Percentiles rank a stretch among this genome's conserved stretches.
Evolutionary conservation across 129 eudicot genomes (phyloP).

Genomic region (Scalesia atractyloides): DNA sequence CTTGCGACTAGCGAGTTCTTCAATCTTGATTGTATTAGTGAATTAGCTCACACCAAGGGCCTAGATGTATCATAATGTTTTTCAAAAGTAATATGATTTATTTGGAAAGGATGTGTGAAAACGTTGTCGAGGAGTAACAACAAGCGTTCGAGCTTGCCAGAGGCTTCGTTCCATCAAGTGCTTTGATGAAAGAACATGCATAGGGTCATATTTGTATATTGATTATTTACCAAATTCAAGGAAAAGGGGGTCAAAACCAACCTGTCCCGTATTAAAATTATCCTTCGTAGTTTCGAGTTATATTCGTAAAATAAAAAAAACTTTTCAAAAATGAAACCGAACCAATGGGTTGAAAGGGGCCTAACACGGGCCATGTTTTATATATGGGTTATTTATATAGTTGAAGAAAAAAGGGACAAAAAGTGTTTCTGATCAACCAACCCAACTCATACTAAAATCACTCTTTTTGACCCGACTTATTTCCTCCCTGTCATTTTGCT

Average conservation of each 20-base stretch:
- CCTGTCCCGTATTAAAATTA: conserved; percentile 40
- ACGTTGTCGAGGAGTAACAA: too few species aligned
- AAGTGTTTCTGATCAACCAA: conserved; percentile 1
- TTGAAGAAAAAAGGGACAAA: not conserved
- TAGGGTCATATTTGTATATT: too few species aligned
- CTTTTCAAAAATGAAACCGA: not conserved
- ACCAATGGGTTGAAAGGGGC: not conserved
- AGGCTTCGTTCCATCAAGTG: conserved; percentile 23
- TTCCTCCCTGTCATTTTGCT: too few species aligned
- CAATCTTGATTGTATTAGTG: not conserved
- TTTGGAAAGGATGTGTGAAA: conserved; percentile 87
- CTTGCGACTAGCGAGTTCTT: too few species aligned
- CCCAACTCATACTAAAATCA: not conserved
- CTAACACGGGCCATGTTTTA: not conserved
- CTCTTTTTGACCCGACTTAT: not conserved
- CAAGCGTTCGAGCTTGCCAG: conserved; percentile 62
- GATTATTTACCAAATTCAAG: too few species aligned
- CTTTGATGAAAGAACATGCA: too few species aligned
- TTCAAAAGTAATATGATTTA: not conserved
- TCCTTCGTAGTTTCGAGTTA: too few species aligned
- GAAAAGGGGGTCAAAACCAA: too few species aligned
- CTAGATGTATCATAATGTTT: conserved; percentile 8
- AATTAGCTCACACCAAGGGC: not conserved
- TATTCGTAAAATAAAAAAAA: conserved; percentile 29
- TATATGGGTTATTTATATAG: not conserved